Conservation (phyloP, 352 stramenopile species). For the Phytophthora pluvialis region DNA sequence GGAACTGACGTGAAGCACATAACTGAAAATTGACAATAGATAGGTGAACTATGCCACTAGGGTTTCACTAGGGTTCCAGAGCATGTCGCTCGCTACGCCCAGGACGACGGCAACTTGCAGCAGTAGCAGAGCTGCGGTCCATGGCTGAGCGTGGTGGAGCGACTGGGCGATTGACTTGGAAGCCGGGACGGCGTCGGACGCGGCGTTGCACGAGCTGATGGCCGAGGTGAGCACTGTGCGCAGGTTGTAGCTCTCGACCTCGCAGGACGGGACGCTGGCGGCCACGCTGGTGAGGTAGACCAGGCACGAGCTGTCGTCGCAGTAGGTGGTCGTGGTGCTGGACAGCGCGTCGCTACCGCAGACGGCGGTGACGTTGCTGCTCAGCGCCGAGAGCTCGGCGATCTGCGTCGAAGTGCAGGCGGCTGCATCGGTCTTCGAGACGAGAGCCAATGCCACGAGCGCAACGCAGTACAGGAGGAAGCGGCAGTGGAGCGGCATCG, state of each 20-base stretch:
- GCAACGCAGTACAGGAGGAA: not conserved
- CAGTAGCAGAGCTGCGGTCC: conserved; percentile 1
- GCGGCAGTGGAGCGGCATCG: not conserved
- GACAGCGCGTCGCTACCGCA: conserved; percentile 40
- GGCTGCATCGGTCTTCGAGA: conserved; percentile 7
- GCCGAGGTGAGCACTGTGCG: conserved; percentile 32
- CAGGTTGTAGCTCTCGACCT: conserved; percentile 41
- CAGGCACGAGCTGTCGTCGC: conserved; percentile 28
- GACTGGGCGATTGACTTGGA: conserved; percentile 21
- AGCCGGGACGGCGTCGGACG: conserved; percentile 38
- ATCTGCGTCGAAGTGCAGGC: conserved; percentile 38
- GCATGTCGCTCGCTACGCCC: conserved; percentile 1
- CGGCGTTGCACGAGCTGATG: conserved; percentile 32
- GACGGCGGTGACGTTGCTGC: conserved; percentile 32
- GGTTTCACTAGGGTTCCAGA: conserved; percentile 2
- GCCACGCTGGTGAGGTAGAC: conserved; percentile 31
- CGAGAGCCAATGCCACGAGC: not conserved
- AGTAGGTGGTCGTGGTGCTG: conserved; percentile 21
- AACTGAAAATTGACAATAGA: not conserved
- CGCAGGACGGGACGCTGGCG: conserved; percentile 35
- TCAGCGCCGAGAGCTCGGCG: conserved; percentile 27
- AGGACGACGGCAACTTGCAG: conserved; percentile 10
- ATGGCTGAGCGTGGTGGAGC: not conserved
- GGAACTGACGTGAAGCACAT: not conserved
- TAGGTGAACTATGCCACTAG: not conserved